Evolutionary conservation across 2,329 filamentous ascomycete species (phyloP).

Genomic region (Aspergillus neoniger): DNA sequence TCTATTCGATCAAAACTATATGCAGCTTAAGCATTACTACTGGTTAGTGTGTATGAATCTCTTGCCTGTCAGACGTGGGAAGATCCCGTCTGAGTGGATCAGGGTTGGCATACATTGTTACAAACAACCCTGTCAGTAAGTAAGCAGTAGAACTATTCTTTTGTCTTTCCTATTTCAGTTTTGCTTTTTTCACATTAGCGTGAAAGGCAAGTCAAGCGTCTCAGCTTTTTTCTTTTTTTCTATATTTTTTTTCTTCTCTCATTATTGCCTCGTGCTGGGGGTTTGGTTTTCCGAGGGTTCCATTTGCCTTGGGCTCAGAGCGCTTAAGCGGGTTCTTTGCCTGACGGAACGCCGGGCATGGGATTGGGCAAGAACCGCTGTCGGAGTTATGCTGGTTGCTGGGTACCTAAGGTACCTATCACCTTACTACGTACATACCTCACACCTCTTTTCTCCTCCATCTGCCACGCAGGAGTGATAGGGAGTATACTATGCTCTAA

Average conservation of each 20-base stretch:
- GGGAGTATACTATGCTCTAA: too few relatives aligned
- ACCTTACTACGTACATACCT: not conserved
- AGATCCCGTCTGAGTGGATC: not conserved
- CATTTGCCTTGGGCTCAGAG: not conserved
- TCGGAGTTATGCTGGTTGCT: not conserved
- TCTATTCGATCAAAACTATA: not conserved
- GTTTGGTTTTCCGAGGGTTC: not conserved
- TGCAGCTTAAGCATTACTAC: not conserved
- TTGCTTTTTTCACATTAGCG: not conserved
- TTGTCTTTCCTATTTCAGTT: too few relatives aligned
- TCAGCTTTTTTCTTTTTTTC: not conserved
- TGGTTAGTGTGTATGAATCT: not conserved
- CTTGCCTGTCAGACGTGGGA: constrained; percentile 4
- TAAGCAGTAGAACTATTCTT: not conserved
- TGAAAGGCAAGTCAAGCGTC: not conserved
- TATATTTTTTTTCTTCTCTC: not conserved
- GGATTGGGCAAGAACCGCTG: constrained; percentile 8
- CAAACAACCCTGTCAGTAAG: not conserved
- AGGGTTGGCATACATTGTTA: not conserved
- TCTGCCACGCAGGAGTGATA: not conserved
- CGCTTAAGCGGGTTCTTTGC: constrained; percentile 6
- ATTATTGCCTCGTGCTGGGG: not conserved
- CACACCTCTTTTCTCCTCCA: not conserved
- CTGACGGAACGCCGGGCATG: not conserved
- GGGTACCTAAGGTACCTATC: constrained; percentile 9